These are phyloP conservation scores for Diaporthe velutina DNA, from an alignment of 2,329 filamentous ascomycete species.

Conservation along the genomic window DNA sequence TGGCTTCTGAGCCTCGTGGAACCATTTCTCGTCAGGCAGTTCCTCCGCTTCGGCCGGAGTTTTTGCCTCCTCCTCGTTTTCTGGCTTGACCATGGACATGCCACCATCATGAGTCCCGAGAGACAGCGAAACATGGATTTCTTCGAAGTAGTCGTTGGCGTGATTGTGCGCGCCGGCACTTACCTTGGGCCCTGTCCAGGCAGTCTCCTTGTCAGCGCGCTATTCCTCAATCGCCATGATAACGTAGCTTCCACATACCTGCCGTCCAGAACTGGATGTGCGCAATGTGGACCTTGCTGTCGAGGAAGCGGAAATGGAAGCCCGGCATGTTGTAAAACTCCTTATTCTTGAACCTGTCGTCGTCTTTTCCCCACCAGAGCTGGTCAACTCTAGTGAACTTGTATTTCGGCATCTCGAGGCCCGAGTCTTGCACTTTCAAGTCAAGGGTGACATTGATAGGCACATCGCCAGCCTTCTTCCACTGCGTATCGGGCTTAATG, in stretches of 20 bases:
- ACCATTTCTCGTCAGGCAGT: neutral
- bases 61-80: neutral
- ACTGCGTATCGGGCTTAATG: neutral
- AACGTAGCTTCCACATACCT: neutral
- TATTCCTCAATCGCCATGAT: neutral
- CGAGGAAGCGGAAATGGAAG: slow-evolving; percentile 6
- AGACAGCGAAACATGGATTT: neutral
- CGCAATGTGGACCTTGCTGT: neutral
- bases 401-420: neutral
- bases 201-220: neutral
- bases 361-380: neutral
- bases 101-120: neutral
- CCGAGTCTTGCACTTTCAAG: neutral
- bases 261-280: slow-evolving; percentile 12
- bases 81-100: neutral
- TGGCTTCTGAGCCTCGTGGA: neutral
- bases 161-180: neutral
- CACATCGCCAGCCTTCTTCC: neutral
- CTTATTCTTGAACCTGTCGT: slow-evolving; percentile 2
- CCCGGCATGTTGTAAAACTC: slow-evolving; percentile 10
- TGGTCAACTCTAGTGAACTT: neutral
- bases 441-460: neutral
- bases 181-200: neutral
- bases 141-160: neutral
- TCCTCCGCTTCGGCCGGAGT: neutral